Percentiles rank a stretch among this genome's conserved stretches.
These are phyloP conservation scores for Colletotrichum spinosum DNA, from an alignment of 2,329 filamentous ascomycete genomes.

Conservation along the genomic window DNA sequence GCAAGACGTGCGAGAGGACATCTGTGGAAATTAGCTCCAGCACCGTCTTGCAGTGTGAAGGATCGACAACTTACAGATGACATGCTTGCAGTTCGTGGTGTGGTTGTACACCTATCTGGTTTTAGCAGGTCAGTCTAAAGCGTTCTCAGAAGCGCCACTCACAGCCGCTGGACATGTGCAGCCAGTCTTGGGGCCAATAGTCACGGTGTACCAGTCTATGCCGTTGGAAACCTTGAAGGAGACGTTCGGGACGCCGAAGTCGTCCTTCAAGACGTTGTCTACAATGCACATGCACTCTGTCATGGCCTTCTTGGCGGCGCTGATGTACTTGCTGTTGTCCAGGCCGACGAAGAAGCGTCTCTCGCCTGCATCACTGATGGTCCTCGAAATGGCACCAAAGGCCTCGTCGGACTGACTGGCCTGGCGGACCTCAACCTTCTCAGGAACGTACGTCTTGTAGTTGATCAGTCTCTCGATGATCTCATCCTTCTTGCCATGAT, in stretches of 20 bases:
- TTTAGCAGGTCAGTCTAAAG: neutral
- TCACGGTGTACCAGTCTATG: conserved; percentile 15
- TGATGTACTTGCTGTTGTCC: conserved; percentile 9
- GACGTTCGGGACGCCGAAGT: neutral
- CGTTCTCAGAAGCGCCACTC: neutral
- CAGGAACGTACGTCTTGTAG: conserved; percentile 18
- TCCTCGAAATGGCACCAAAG: conserved; percentile 11
- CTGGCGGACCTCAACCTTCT: conserved; percentile 2
- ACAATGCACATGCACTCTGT: conserved; percentile 26
- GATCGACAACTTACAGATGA: conserved; percentile 28
- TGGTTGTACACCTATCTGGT: conserved; percentile 16
- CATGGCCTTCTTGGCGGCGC: conserved; percentile 21
- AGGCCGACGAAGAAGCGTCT: conserved; percentile 1
- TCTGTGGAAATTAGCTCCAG: conserved; percentile 10
- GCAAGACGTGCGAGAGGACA: conserved; percentile 27
- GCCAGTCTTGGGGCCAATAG: neutral
- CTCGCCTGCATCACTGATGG: neutral
- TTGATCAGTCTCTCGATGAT: conserved; percentile 26
- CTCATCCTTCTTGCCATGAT: conserved; percentile 13
- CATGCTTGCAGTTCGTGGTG: conserved; percentile 33
- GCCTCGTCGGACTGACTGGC: neutral
- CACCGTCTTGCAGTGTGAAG: neutral
- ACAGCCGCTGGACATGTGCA: conserved; percentile 29
- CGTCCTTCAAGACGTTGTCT: conserved; percentile 8
- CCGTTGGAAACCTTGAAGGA: conserved; percentile 5